Evolutionary conservation across 805 yeast species (phyloP), one percentile per base, ranked within the genome.

Genomic region (Lipomyces starkeyi): DNA sequence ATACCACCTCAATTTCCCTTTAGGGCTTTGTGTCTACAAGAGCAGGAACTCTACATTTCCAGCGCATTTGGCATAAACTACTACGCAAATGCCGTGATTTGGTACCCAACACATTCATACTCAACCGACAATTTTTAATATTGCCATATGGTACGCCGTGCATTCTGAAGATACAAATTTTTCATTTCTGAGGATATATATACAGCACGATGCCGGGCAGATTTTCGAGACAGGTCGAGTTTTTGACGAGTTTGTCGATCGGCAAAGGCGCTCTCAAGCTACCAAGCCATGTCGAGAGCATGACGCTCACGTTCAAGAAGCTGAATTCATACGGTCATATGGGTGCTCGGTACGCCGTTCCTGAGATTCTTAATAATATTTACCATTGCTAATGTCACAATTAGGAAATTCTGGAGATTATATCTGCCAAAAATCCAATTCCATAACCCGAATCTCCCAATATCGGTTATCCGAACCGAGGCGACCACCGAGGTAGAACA

Each of bases 371-470:
- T 43, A 43, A 43, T 17, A n/a, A n/a, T 8, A 7, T 43, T 3
- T 17, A 3, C 22, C 2, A 7, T 43, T n/a, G 40, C 57, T 20
- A 53, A 61, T 17, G 14, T 35, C 8, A 32, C 14, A 52, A 25
- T 13, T 6, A 86, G 88, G 74, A 84, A 85, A 72, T 91, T 93
- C 79, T 91, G 96, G 95, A 86, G 85, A 73, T 80, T 82, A 62
- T 85, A 87, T 78, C 81, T 93, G 66, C 96, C 95, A 32, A 87
- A 93, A 6, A 82, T 93, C 70, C 88, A 87, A 76, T 93, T 90
- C 78, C 93, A 91, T 80, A 93, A 93, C 78, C 93, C 94, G n/a
- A 80, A 81, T 57, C 75, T 90, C 34, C 84, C 86, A 29, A 86
- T 91, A 65, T 82, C 83, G 29, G 88, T 91, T 47, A 80, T 84